Evolutionary conservation across 352 stramenopile species (phyloP), one percentile per base, ranked within the genome.

Genomic region (Globisporangium megalacanthum): DNA sequence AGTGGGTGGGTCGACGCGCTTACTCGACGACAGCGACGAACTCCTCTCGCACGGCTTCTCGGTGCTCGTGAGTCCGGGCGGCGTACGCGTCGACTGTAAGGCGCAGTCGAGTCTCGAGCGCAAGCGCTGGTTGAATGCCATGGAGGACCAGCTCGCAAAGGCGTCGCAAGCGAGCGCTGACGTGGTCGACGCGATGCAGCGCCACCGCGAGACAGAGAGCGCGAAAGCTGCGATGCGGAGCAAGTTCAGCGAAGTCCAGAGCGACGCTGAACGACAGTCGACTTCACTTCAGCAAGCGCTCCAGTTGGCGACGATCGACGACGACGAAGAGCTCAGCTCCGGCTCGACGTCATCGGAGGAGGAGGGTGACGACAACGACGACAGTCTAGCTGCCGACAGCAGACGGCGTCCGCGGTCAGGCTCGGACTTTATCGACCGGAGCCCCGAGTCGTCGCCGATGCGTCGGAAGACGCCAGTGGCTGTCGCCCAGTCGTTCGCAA

Each of bases 381-480:
- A 45, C 14, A 17, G 10, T 20, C 17, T 4, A 9, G 29, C 31
- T 7, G 49, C 4, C 13, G 59, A 62, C 2, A 53, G 9, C 25
- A 44, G 51, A 6, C 36, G 64, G 13, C 59, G 59, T 5, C 66
- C 68, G 29, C 64, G 64, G 10, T 64, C 47, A 15, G 49, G 66
- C 29, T 62, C 66, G 3, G 70, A 81, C 44, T 81, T 74, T n/a
- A 68, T 82, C 20, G 74, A 86, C 19, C 62, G 66, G 17, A 88
- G 77, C 52, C 82, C 82, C 0, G 82, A 92, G 54, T 85, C 77
- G 52, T 92, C 79, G 10, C 79, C 81, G 0, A 87, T 89, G 70
- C 66, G 80, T n/a, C 69, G 73, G 46, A 78, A 77, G 35, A 59
- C 48, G 35, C 17, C 31, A 0, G 14, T 29, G 1, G 46, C 60